phyloP scores from a whole-genome alignment of 2,329 filamentous ascomycete species.

The Lecanicillium sp. region DNA sequence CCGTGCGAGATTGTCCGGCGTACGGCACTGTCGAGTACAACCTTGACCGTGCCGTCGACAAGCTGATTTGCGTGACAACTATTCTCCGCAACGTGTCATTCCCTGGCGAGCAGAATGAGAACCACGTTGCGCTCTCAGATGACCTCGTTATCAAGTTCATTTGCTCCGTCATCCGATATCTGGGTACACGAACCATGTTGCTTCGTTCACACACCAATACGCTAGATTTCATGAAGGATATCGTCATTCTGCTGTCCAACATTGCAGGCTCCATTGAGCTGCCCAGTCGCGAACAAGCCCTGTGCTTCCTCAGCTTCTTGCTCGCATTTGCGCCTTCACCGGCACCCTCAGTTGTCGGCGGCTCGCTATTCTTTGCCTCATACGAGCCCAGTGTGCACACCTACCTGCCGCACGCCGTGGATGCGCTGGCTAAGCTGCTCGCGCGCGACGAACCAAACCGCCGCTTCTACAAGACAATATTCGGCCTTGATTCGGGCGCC shows the following conservation, averaged over 20 bases:
- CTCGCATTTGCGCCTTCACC: constrained; percentile 83
- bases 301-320: constrained; percentile 81
- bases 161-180: constrained; percentile 73
- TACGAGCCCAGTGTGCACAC: constrained; percentile 79
- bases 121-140: constrained; percentile 69
- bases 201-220: constrained; percentile 77
- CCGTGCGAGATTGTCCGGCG: constrained; percentile 63
- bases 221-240: constrained; percentile 95
- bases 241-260: constrained; percentile 84
- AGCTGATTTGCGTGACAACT: constrained; percentile 83
- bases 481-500: constrained; percentile 59
- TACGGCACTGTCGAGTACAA: constrained; percentile 76
- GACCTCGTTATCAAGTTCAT: constrained; percentile 76
- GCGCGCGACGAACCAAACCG: constrained; percentile 92
- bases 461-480: constrained; percentile 75
- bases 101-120: constrained; percentile 52
- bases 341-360: constrained; percentile 51
- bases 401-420: constrained; percentile 84
- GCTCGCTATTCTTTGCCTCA: constrained; percentile 65
- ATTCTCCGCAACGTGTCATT: constrained; percentile 93
- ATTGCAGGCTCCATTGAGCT: constrained; percentile 74
- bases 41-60: constrained; percentile 79
- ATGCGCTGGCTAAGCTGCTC: constrained; percentile 84
- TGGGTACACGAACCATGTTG: constrained; percentile 85
- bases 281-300: constrained; percentile 78